Evolutionary conservation across 352 stramenopile genomes (phyloP), one percentile per base, ranked within the genome.

Genomic region (Bremia lactucae): DNA sequence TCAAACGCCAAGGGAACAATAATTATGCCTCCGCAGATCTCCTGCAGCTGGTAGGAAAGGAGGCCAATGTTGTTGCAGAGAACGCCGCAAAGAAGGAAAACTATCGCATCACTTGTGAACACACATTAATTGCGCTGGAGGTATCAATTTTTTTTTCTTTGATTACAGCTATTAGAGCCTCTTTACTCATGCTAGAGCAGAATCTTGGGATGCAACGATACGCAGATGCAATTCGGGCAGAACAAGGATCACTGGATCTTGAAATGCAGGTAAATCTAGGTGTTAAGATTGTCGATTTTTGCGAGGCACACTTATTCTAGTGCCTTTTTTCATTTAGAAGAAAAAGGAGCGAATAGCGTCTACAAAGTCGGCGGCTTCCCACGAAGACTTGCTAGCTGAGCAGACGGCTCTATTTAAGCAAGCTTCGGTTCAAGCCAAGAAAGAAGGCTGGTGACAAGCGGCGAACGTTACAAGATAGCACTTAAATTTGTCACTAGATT

Each of bases 331-430:
- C 0, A 34, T 41, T 25, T 33, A 71, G 59, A 61, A 59, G 25
- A 84, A 81, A 46, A 62, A 64, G 13, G 52, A 76, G 44, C 55
- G 64, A 1, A 82, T 72, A 50, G 47, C 44, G 15, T 51, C 55
- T 20, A 39, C 47, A 3, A 59, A 72, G 31, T 47, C 16, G 5
- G n/a, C n/a, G n/a, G 35, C 42, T 4, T 72, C 59, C 6, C 69
- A 55, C 18, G 73, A 82, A 14, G 68, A 88, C 43, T 51, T 88
- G 22, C 41, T 83, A 13, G 76, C 68, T 18, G 76, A 83, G 39
- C 76, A 88, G 58, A 82, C 67, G 35, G 74, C 67, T 26, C 44
- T 89, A n/a, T 87, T 89, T 42, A 59, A 82, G 42, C 54, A 74
- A 55, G 77, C 77, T 16, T 83, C 65, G 7, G 28, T 59, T 20